phyloP scores from a whole-genome alignment of 345 rosid genomes.

The Clausena lansium region DNA sequence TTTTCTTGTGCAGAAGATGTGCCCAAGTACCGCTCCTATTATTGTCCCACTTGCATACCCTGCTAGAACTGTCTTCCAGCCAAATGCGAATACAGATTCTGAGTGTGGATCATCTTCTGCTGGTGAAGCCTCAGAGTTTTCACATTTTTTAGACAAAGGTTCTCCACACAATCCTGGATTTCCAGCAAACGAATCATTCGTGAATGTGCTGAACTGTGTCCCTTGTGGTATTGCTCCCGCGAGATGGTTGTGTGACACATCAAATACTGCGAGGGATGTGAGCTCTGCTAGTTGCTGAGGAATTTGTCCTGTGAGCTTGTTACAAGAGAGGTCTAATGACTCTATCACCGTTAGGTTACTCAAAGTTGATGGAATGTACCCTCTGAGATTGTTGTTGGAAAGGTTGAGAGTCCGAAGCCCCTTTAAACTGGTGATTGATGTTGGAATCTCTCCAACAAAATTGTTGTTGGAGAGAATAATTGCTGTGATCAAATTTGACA shows the following conservation, averaged over 20 bases:
- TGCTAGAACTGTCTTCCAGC: not conserved
- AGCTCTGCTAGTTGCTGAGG: not conserved
- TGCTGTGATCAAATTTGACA: not conserved
- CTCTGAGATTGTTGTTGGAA: not conserved
- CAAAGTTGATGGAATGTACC: not conserved
- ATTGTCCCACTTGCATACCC: not conserved
- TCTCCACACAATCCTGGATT: not conserved
- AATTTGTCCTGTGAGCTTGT: not conserved
- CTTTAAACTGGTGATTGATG: not conserved
- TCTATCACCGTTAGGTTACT: not conserved
- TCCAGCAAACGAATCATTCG: not conserved
- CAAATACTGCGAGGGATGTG: not conserved
- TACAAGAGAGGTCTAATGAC: not conserved
- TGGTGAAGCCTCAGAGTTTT: not conserved
- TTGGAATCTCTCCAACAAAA: conserved; percentile 1
- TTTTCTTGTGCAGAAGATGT: not conserved
- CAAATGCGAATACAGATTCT: not conserved
- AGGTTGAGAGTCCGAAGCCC: not conserved
- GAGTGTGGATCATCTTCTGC: not conserved
- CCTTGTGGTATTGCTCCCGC: not conserved
- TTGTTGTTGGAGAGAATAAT: not conserved
- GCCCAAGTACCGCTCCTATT: conserved; percentile 3
- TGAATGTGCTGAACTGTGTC: not conserved
- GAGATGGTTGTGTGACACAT: not conserved
- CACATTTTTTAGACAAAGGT: not conserved